Evolutionary conservation across 352 stramenopile genomes (phyloP), one percentile per base, ranked within the genome.

Genomic region (Globisporangium takayamanum): DNA sequence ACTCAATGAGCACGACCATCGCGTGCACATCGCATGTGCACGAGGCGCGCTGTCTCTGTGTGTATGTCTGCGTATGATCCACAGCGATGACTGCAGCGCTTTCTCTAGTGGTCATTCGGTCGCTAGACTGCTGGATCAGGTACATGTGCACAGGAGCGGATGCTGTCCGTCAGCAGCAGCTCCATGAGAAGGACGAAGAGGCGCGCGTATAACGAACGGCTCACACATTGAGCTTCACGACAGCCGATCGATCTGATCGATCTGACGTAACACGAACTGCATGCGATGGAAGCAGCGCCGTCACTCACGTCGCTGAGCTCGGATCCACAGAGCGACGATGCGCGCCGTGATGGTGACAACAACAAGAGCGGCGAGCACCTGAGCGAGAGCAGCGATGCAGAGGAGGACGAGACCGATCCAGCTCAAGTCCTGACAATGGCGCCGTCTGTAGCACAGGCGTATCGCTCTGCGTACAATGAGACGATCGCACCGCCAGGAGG

Each of bases 401-500:
- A 28, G n/a, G 10, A 25, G 6, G n/a, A 20, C 6, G 33, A 10
- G 33, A 39, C 14, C 0, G 22, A 30, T 5, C 3, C 12, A 11
- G 4, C 15, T 6, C 14, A 10, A 4, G 45, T 25, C 20, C n/a
- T 25, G 8, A 2, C 6, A 20, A 18, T 2, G 5, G 26, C 18
- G 11, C 11, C 47, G 26, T 53, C 59, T 6, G 16, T 63, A 0
- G 63, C 70, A 26, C 76, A 87, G 26, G 66, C 57, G 14, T 84
- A 87, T 33, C 69, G 72, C 12, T 69, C 74, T 5, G 61, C 68
- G 36, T 84, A 70, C 60, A 84, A 84, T 53, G 76, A 80, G 67
- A 82, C 74, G n/a, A 73, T 87, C 48, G 72, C 73, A 36, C 68
- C 74, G 14, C 74, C 69, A 15, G 63, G 60, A 42, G 72, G 72